phyloP scores from a whole-genome alignment of 331 rosid genomes.

The Pyrus hybrid region DNA sequence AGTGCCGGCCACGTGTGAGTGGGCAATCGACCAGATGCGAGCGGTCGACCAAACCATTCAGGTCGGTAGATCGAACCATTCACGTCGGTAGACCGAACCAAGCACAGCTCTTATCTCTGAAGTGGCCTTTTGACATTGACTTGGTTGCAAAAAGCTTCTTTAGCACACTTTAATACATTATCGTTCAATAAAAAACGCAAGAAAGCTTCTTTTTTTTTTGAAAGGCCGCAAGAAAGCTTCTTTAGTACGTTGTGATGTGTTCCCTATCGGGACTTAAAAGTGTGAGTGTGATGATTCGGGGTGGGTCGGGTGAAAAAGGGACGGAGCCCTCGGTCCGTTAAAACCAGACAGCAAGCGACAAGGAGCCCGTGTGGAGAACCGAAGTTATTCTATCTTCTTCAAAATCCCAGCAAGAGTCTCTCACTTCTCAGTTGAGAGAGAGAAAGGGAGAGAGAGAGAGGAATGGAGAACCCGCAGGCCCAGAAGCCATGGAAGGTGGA shows the following conservation, averaged over 20 bases:
- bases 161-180: background rate
- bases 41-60: background rate
- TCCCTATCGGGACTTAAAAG: too few relatives aligned
- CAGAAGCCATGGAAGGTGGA: constrained; percentile 83
- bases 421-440: background rate
- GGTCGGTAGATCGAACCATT: too few relatives aligned
- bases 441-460: constrained; percentile 5
- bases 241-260: background rate
- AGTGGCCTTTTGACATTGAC: too few relatives aligned
- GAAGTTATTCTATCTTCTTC: background rate
- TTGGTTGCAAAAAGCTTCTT: background rate
- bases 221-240: too few relatives aligned
- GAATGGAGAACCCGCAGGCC: constrained; percentile 54
- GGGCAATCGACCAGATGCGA: background rate
- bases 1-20: background rate
- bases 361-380: background rate
- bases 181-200: background rate
- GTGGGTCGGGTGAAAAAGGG: background rate
- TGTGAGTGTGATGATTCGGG: background rate
- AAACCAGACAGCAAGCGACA: background rate
- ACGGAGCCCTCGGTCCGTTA: background rate
- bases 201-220: too few relatives aligned
- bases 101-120: background rate
- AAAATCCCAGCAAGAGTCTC: background rate
- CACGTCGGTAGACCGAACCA: background rate